Conservation (phyloP, 2,329 filamentous ascomycete genomes). For the Albifimbria verrucaria region DNA sequence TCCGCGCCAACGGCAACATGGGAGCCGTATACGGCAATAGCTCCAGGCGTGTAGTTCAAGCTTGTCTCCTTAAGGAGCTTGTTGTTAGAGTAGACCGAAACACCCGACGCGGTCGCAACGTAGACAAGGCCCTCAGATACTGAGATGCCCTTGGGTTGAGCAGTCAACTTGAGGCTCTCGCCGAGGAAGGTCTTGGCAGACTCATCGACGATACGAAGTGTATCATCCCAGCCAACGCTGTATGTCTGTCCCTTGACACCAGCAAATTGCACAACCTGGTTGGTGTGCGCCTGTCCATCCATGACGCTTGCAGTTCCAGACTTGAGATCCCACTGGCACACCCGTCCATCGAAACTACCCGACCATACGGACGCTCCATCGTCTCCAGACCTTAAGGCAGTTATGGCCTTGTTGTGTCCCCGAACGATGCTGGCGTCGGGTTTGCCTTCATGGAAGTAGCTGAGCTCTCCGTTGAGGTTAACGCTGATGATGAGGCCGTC, state of each 20-base stretch:
- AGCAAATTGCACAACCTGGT: slow-evolving; percentile 78
- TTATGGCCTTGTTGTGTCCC: slow-evolving; percentile 90
- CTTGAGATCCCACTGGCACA: slow-evolving; percentile 78
- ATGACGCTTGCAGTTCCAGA: slow-evolving; percentile 67
- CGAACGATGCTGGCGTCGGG: slow-evolving; percentile 69
- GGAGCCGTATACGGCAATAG: slow-evolving; percentile 66
- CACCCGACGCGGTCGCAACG: slow-evolving; percentile 52
- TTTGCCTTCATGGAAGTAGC: slow-evolving; percentile 76
- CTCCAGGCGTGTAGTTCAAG: slow-evolving; percentile 63
- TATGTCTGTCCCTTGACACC: slow-evolving; percentile 63
- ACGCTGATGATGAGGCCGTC: slow-evolving; percentile 90
- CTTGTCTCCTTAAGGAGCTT: slow-evolving; percentile 57
- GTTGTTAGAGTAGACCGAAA: slow-evolving; percentile 57
- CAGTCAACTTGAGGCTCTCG: slow-evolving; percentile 61
- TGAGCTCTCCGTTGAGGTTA: slow-evolving; percentile 83
- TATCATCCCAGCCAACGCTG: slow-evolving; percentile 93
- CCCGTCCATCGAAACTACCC: slow-evolving; percentile 86
- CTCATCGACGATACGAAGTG: slow-evolving; percentile 73
- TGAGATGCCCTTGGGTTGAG: slow-evolving; percentile 76
- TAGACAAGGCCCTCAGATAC: slow-evolving; percentile 49
- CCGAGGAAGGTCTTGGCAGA: slow-evolving; percentile 73
- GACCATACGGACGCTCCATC: slow-evolving; percentile 72
- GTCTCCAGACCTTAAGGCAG: slow-evolving; percentile 57
- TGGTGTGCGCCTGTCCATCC: slow-evolving; percentile 79
- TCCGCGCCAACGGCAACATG: slow-evolving; percentile 74